These are phyloP conservation scores for Paraphysoderma sedebokerense DNA, from an alignment of 371 early-diverging fungal species.

Conservation along the genomic window DNA sequence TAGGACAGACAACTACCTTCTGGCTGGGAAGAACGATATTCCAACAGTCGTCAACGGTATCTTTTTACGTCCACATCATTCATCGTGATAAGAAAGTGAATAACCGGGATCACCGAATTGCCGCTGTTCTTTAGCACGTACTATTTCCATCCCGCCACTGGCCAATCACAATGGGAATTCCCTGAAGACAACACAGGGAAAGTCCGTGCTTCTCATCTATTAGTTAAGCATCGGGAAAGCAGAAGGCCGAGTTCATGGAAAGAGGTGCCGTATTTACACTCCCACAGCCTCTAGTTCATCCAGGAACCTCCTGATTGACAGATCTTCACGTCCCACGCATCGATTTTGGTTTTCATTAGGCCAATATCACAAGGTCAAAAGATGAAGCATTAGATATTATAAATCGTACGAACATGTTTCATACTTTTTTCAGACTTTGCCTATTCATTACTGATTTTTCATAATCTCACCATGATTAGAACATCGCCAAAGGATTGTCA, in stretches of 20 bases:
- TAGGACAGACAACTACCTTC: too few species aligned
- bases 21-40: too few species aligned
- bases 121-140: too few species aligned
- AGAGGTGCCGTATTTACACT: slow-evolving; percentile 24
- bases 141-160: slow-evolving; percentile 68
- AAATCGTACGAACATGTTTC: slow-evolving; percentile 8
- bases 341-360: slow-evolving; percentile 14
- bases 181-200: slow-evolving; percentile 6
- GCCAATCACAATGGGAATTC: slow-evolving; percentile 75
- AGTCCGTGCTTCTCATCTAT: slow-evolving; percentile 72
- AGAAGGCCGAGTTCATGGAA: slow-evolving; percentile 84
- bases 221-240: slow-evolving; percentile 77
- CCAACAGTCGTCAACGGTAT: too few species aligned
- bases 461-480: neutral
- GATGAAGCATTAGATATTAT: slow-evolving; percentile 68
- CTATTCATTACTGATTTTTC: neutral
- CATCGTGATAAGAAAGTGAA: too few species aligned
- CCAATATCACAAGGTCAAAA: slow-evolving; percentile 61
- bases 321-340: slow-evolving; percentile 1
- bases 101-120: too few species aligned
- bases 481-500: neutral
- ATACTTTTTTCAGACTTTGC: neutral
- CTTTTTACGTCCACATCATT: too few species aligned
- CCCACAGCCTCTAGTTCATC: neutral
- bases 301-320: neutral